Evolutionary conservation across 371 early-diverging fungal species (phyloP).

Genomic region (Circinella umbellata): DNA sequence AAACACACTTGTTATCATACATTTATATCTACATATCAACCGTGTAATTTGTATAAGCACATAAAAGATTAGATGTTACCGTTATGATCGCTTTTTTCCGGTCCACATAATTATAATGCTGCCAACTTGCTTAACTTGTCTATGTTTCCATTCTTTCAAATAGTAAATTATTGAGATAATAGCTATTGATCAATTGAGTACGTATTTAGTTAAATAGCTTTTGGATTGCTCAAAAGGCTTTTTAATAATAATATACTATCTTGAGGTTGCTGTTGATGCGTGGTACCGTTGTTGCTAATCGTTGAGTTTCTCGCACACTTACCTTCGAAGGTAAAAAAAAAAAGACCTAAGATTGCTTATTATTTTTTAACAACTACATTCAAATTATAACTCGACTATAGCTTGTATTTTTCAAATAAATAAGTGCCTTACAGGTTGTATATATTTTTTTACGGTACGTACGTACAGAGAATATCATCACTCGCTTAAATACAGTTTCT

Average conservation of each 20-base stretch:
- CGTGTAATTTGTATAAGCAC: not conserved
- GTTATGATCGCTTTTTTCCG: too few species aligned
- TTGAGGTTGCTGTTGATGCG: not conserved
- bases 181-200: constrained; percentile 43
- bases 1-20: too few species aligned
- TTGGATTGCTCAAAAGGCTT: constrained; percentile 35
- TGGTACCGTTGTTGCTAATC: constrained; percentile 18
- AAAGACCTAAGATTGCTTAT: constrained; percentile 53
- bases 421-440: constrained; percentile 60
- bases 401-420: constrained; percentile 78
- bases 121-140: constrained; percentile 11
- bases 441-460: constrained; percentile 28
- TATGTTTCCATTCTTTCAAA: constrained; percentile 16
- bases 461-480: not conserved
- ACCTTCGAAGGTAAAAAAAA: constrained; percentile 63
- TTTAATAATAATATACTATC: not conserved
- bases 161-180: constrained; percentile 28
- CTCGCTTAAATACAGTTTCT: not conserved
- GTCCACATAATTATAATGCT: constrained; percentile 2
- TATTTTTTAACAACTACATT: constrained; percentile 50
- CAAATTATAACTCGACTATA: constrained; percentile 75
- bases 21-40: not conserved
- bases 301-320: constrained; percentile 29
- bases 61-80: not conserved
- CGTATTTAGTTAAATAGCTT: constrained; percentile 40